Evolutionary conservation across 768 basidiomycete genomes (phyloP).

Genomic region (Kwoniella botswanensis): DNA sequence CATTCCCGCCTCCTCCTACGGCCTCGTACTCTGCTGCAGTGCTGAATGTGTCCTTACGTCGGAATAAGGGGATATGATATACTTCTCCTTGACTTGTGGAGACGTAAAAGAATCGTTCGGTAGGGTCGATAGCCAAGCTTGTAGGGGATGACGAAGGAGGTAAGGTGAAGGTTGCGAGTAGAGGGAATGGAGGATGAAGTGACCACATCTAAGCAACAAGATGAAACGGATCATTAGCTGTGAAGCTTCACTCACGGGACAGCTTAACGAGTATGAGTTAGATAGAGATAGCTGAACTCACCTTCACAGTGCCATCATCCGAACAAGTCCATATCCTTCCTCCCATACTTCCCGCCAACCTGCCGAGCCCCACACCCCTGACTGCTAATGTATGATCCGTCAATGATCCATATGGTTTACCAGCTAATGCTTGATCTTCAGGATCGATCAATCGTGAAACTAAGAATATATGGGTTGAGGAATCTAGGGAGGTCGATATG

Average conservation of each 20-base stretch:
- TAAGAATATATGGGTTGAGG: constrained; percentile 74
- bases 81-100: constrained; percentile 76
- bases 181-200: constrained; percentile 64
- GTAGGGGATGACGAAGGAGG: constrained; percentile 70
- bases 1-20: constrained; percentile 47
- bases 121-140: constrained; percentile 73
- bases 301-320: constrained; percentile 89
- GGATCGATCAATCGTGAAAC: constrained; percentile 50
- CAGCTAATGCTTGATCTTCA: constrained; percentile 58
- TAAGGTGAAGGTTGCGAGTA: constrained; percentile 87
- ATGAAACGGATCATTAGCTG: constrained; percentile 5
- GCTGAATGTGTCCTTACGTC: constrained; percentile 43
- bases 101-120: constrained; percentile 87
- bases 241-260: too few relatives aligned
- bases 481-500: constrained; percentile 87
- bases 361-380: constrained; percentile 76
- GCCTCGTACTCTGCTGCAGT: constrained; percentile 27
- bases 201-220: constrained; percentile 49
- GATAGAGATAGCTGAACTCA: constrained; percentile 51
- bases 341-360: constrained; percentile 75
- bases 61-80: constrained; percentile 79
- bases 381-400: constrained; percentile 92
- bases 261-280: too few relatives aligned
- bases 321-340: constrained; percentile 70
- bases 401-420: constrained; percentile 76